These are phyloP conservation scores for Rhizopogon vinicolor DNA, from an alignment of 768 basidiomycete genomes.

Conservation along the genomic window DNA sequence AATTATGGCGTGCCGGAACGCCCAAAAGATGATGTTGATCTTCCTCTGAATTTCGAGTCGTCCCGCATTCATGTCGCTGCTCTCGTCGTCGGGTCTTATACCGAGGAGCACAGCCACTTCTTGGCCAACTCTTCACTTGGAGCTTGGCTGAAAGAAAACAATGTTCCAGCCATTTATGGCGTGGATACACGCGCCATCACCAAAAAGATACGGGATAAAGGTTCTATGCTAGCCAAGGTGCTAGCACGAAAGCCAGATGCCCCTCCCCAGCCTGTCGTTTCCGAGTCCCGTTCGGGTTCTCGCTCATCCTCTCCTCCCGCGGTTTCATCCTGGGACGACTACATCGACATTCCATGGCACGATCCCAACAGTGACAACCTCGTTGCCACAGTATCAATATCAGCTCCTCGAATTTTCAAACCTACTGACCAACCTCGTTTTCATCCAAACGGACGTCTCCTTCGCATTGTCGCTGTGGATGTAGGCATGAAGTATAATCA, in stretches of 20 bases:
- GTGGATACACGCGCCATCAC: constrained; percentile 96
- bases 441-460: constrained; percentile 74
- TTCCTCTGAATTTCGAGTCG: constrained; percentile 87
- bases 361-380: constrained; percentile 91
- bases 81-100: constrained; percentile 90
- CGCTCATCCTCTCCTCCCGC: constrained; percentile 51
- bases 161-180: constrained; percentile 91
- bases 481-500: constrained; percentile 99
- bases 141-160: constrained; percentile 92
- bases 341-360: constrained; percentile 72
- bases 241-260: constrained; percentile 57
- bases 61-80: constrained; percentile 91
- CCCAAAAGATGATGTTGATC: constrained; percentile 38
- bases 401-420: constrained; percentile 61
- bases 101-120: constrained; percentile 92
- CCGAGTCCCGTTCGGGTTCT: constrained; percentile 36
- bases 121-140: constrained; percentile 85
- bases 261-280: constrained; percentile 29
- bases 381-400: constrained; percentile 83
- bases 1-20: constrained; percentile 96
- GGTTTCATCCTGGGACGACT: constrained; percentile 74
- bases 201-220: constrained; percentile 93
- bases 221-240: constrained; percentile 85
- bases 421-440: constrained; percentile 50
- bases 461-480: constrained; percentile 89